These are phyloP conservation scores for Colletotrichum brevisporum DNA, from an alignment of 2,329 filamentous ascomycete genomes.

Conservation along the genomic window DNA sequence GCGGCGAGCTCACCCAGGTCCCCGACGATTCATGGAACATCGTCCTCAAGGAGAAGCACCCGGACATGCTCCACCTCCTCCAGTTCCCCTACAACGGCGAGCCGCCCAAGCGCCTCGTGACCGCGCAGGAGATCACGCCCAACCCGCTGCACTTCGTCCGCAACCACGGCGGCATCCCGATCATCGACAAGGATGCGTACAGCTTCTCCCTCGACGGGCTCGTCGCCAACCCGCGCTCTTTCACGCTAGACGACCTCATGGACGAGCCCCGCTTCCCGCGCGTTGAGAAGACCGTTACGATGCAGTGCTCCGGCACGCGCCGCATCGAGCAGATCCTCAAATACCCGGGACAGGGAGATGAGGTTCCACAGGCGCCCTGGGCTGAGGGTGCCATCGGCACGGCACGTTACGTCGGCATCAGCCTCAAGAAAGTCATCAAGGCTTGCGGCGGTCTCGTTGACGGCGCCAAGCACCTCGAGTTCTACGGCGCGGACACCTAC, in stretches of 20 bases:
- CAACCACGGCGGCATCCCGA: conserved; percentile 80
- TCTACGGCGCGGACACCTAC: conserved; percentile 80
- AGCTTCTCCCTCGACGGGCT: conserved; percentile 71
- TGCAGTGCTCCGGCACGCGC: conserved; percentile 79
- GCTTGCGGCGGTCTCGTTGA: conserved; percentile 73
- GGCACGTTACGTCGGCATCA: conserved; percentile 73
- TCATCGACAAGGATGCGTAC: conserved; percentile 70
- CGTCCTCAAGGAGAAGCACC: conserved; percentile 70
- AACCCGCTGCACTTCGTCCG: conserved; percentile 75
- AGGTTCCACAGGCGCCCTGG: conserved; percentile 70
- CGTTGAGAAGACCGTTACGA: conserved; percentile 69
- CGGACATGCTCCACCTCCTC: conserved; percentile 73
- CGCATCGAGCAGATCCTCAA: conserved; percentile 77
- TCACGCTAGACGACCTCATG: conserved; percentile 72
- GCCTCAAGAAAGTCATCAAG: conserved; percentile 79
- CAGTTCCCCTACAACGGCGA: conserved; percentile 77
- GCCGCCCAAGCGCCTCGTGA: conserved; percentile 70
- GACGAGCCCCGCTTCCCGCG: conserved; percentile 73
- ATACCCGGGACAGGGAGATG: conserved; percentile 78
- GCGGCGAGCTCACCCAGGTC: conserved; percentile 56
- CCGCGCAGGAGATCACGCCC: conserved; percentile 69
- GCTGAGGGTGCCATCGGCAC: conserved; percentile 78
- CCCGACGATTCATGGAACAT: conserved; percentile 71
- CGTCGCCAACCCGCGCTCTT: conserved; percentile 68
- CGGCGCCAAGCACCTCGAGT: conserved; percentile 73